Percentiles rank a stretch among this genome's conserved stretches.
Conservation (phyloP, 1,284 basidiomycete species). For the Exsudoporus floridanus region DNA sequence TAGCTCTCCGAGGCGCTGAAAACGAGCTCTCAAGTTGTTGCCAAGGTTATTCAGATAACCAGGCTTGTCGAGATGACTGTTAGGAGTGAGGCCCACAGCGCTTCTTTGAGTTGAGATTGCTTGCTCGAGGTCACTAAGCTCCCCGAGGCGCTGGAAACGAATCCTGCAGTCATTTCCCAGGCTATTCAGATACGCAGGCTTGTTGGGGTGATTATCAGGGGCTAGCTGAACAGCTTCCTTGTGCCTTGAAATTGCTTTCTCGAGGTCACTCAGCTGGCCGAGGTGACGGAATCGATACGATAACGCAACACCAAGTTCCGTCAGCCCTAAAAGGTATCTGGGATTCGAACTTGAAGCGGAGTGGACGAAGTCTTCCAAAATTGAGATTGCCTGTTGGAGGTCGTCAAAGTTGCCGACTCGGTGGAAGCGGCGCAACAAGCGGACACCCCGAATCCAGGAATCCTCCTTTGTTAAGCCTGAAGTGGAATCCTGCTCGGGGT, state of each 20-base stretch:
- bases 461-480: no score
- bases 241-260: background rate
- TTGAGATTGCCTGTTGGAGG: slow-evolving; percentile 1
- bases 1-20: no score
- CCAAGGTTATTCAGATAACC: no score
- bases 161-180: background rate
- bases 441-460: background rate
- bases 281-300: background rate
- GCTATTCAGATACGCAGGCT: background rate
- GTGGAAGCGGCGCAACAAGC: background rate
- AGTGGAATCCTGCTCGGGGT: no score
- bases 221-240: background rate
- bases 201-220: background rate
- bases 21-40: no score
- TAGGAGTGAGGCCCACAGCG: no score
- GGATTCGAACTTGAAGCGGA: background rate
- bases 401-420: background rate
- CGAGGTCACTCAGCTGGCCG: background rate
- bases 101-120: background rate
- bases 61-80: no score
- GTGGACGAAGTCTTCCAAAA: background rate
- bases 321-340: background rate
- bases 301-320: background rate
- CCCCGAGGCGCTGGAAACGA: background rate
- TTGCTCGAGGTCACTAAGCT: slow-evolving; percentile 2